Base-by-base conservation (phyloP, 2,329 filamentous ascomycete genomes). In the Atkinsonella texensis region DNA sequence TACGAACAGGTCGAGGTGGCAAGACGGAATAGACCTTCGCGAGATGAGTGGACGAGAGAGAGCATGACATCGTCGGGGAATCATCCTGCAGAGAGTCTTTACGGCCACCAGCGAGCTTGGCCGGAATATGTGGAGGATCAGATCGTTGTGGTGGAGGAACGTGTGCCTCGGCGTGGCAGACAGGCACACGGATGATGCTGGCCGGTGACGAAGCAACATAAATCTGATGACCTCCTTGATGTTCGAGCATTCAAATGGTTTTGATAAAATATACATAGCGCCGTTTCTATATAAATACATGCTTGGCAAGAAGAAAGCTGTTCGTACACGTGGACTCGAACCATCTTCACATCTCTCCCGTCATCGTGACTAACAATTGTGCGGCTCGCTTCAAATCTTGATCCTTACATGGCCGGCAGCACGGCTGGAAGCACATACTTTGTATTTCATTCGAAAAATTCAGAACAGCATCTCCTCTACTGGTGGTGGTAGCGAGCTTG, bases 1-100 rank as follows among this genome's bases (percentile, higher is more conserved):
- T 57, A 54, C 8, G 46, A 54, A 2, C 60, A 59, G 41, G 49
- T 52, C 4, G 52, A 53, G 40, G n/a, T 42, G 33, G 58, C 59
- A 20, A 53, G 53, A 41, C 58, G 58, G 32, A 60, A 61, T 48
- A 53, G 52, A 18, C 50, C 56, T 4, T n/a, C 32, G 18, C 15
- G 28, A 8, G 8, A 48, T 12, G 31, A 41, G 23, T 35, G 35
- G n/a, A 41, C 18, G 3, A 20, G 46, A 10, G 43, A 46, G 43
- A 46, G 43, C 6, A 46, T 8, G 35, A 13, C 18, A 18, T 33
- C 46, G 17, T 48, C 32, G 33, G 18, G 35, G 35, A 15, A 48
- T 15, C 20, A 20, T 42, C 40, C 35, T 28, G 39, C 46, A 3
- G 17, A 32, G 20, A 41, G 20, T 17, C 10, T 2, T 13, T 7